A percentile compares a stretch with the other conserved stretches of the same genome.
Evolutionary conservation across 257 asterid genomes (phyloP).

Genomic region (Solanum virginianum): DNA sequence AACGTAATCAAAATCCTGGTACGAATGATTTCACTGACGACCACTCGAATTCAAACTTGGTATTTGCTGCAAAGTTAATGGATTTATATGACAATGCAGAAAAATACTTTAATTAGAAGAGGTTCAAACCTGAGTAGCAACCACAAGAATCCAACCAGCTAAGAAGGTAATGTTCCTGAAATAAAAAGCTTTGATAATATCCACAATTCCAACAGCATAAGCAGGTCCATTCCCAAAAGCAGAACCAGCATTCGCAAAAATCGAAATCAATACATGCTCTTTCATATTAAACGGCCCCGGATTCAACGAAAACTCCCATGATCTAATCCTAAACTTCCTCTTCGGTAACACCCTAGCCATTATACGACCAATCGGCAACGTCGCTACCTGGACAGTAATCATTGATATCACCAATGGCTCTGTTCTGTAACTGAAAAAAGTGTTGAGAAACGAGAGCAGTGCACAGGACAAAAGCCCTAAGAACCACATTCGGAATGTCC

Average conservation of each 20-base stretch:
- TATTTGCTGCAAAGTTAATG: not conserved
- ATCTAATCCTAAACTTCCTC: slow-evolving; percentile 21
- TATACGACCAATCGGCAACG: slow-evolving; percentile 48
- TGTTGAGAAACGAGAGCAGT: slow-evolving; percentile 36
- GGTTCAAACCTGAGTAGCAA: slow-evolving; percentile 44
- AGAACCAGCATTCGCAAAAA: slow-evolving; percentile 56
- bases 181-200: slow-evolving; percentile 49
- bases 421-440: slow-evolving; percentile 41
- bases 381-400: slow-evolving; percentile 44
- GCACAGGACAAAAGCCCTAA: slow-evolving; percentile 35
- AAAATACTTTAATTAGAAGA: not conserved
- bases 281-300: slow-evolving; percentile 70
- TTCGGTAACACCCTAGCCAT: slow-evolving; percentile 48
- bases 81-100: not conserved
- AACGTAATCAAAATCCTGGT: not conserved
- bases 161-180: slow-evolving; percentile 33
- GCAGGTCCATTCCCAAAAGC: slow-evolving; percentile 44
- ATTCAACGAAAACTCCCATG: slow-evolving; percentile 38
- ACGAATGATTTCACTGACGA: not conserved
- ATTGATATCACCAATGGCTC: slow-evolving; percentile 33
- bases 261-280: slow-evolving; percentile 61
- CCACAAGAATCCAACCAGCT: slow-evolving; percentile 43
- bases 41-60: not conserved
- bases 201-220: slow-evolving; percentile 46
- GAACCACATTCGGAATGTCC: slow-evolving; percentile 73